phyloP scores from a whole-genome alignment of 768 basidiomycete genomes.

The Trametopsis cervina region DNA sequence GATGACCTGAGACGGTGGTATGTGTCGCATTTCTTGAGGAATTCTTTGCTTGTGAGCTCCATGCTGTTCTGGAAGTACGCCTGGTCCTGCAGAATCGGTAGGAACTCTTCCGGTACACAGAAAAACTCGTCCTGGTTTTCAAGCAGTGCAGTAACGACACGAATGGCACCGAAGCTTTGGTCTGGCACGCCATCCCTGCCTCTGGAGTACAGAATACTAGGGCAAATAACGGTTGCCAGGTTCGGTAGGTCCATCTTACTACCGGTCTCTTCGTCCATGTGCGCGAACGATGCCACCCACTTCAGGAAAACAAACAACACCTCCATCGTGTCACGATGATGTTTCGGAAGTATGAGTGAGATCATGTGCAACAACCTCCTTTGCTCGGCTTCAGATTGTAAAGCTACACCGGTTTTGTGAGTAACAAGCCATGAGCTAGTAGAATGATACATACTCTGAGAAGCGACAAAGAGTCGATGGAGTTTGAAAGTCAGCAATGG shows the following conservation, averaged over 20 bases:
- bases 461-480: conserved; percentile 80
- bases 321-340: conserved; percentile 96
- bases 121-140: conserved; percentile 96
- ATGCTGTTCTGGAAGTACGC: conserved; percentile 85
- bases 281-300: conserved; percentile 99
- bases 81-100: conserved; percentile 81
- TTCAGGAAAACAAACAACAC: conserved; percentile 97
- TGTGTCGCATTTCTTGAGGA: conserved; percentile 92
- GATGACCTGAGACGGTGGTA: conserved; percentile 68
- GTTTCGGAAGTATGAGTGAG: conserved; percentile 81
- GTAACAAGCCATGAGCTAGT: conserved; percentile 7
- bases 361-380: conserved; percentile 80
- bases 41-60: conserved; percentile 91
- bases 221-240: conserved; percentile 93
- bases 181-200: conserved; percentile 82
- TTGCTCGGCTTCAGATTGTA: conserved; percentile 71
- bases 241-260: conserved; percentile 98
- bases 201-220: conserved; percentile 92
- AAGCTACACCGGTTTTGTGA: conserved; percentile 40
- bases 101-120: conserved; percentile 87
- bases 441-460: conserved; percentile 61
- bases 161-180: conserved; percentile 87
- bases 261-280: conserved; percentile 88
- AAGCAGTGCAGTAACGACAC: conserved; percentile 77
- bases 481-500: conserved; percentile 93